phyloP scores from a whole-genome alignment of 345 rosid species.

The Erucastrum elatum region DNA sequence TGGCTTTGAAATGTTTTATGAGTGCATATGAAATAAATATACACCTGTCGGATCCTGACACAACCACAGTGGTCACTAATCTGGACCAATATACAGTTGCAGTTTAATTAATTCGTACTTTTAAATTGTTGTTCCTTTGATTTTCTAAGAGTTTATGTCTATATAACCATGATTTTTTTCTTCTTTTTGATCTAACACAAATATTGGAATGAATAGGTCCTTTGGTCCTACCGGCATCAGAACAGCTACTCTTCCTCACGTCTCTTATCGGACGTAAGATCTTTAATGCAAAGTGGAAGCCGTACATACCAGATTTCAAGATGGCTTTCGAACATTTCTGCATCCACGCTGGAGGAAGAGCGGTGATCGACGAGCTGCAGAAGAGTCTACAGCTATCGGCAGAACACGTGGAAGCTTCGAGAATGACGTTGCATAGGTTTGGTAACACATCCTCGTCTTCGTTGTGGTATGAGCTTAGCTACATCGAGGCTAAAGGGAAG shows the following conservation, averaged over 20 bases:
- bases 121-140: neutral
- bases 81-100: neutral
- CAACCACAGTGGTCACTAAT: neutral
- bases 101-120: neutral
- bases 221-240: slow-evolving; percentile 72
- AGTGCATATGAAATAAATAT: neutral
- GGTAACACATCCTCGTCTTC: slow-evolving; percentile 93
- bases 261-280: slow-evolving; percentile 67
- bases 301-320: slow-evolving; percentile 84
- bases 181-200: neutral
- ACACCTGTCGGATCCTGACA: neutral
- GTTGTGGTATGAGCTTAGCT: slow-evolving; percentile 75
- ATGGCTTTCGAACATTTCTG: slow-evolving; percentile 91
- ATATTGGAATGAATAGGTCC: slow-evolving; percentile 47
- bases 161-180: neutral
- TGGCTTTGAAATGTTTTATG: neutral
- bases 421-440: slow-evolving; percentile 78
- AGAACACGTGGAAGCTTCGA: slow-evolving; percentile 79
- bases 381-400: slow-evolving; percentile 67
- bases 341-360: slow-evolving; percentile 89
- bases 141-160: neutral
- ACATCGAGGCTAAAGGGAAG: slow-evolving; percentile 76
- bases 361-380: slow-evolving; percentile 76
- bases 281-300: slow-evolving; percentile 66
- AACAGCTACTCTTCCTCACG: slow-evolving; percentile 60